Base-by-base conservation (phyloP, 441 rosid genomes). In the Populus trichocarpa region DNA sequence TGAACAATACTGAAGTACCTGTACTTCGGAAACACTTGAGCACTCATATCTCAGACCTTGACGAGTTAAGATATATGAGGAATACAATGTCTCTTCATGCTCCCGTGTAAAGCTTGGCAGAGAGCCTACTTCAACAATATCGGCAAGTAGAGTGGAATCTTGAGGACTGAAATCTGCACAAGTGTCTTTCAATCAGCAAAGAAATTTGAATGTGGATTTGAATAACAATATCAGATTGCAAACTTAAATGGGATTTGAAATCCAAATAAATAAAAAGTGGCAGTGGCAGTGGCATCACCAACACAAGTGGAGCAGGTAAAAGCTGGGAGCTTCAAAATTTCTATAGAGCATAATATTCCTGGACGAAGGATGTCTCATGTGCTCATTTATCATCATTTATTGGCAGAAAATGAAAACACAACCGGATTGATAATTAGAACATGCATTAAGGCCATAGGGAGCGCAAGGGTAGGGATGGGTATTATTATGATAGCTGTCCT, bases 121-220 rank as follows among this genome's bases (percentile, higher is more conserved):
- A 20, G 89, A 78, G 83, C 91, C 96, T 36, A 96, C 83, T 83
- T 96, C 98, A 68, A 90, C 92, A 75, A 92, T 75, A 83, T 96
- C 99, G 3, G 96, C 87, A 36, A 96, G 85, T 75, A 96, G 79
- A 67, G 98, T 80, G 35, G 98, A 96, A 83, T 92, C 99, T 81
- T 91, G 98, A 66, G 99, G 99, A 84, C 98, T 91, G 83, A 96
- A 86, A 84, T 96, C 99, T 93, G 90, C 86, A 82, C 10, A 25
- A 72, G 42, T 77, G 75, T 23, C 67, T 61, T 57, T 22, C 66
- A 10, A 76, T 71, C 50, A 70, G 78, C 20, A 71, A 3, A 68
- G 75, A 42, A 61, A 63, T 22, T 32, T 6, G 3, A 28, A 50
- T 26, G 38, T 8, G 53, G 23, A 11, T 42, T 20, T 23, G 42